These are phyloP conservation scores for Pseudofabraea citricarpa DNA, from an alignment of 2,329 filamentous ascomycete genomes.

Conservation along the genomic window DNA sequence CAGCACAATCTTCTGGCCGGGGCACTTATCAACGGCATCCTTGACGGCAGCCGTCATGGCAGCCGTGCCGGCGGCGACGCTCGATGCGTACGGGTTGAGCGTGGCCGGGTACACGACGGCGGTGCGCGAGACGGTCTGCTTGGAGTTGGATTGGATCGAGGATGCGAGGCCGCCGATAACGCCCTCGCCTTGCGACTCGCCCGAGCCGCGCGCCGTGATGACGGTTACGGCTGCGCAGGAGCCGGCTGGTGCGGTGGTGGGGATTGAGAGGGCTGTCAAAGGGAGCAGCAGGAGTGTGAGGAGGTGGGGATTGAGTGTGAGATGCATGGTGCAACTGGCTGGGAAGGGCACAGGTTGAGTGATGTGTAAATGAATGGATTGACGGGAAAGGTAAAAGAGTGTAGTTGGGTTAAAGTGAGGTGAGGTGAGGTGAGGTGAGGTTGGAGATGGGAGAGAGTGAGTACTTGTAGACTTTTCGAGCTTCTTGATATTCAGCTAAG, in stretches of 20 bases:
- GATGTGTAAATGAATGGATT: no score
- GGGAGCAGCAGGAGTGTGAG: background rate
- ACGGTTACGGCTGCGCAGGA: background rate
- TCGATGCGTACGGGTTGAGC: background rate
- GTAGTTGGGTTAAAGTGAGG: no score
- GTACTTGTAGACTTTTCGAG: no score
- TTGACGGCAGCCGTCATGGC: background rate
- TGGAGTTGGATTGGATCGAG: background rate
- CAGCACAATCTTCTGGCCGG: background rate
- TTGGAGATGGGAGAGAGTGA: no score
- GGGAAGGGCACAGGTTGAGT: background rate
- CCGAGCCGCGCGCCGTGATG: background rate
- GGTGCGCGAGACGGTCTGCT: background rate
- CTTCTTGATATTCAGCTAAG: no score
- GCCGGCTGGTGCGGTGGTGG: background rate
- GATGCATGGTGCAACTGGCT: no score
- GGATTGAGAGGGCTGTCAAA: background rate
- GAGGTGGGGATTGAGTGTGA: background rate
- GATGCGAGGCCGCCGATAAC: background rate
- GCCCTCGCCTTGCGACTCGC: background rate
- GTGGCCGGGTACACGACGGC: background rate
- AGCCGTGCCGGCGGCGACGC: background rate
- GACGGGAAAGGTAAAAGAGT: no score
- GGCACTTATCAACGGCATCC: background rate
- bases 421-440: no score